phyloP scores from a whole-genome alignment of 176 grass and related monocot genomes.

The Zizania latifolia region DNA sequence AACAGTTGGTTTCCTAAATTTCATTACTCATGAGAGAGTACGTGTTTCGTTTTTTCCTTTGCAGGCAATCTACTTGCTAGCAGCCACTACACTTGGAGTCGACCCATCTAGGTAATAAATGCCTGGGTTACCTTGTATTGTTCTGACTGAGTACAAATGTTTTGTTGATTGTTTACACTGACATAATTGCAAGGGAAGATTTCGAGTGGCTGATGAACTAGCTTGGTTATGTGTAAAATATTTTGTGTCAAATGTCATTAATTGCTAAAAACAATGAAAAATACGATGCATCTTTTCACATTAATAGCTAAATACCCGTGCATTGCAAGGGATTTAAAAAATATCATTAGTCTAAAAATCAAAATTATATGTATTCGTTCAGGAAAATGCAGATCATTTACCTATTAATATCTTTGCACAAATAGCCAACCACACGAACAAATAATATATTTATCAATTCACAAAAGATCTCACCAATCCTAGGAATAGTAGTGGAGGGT shows the following conservation, averaged over 20 bases:
- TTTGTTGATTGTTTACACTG: background rate
- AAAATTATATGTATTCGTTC: too few relatives aligned
- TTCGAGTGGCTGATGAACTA: background rate
- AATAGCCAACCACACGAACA: too few relatives aligned
- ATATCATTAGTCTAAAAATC: too few relatives aligned
- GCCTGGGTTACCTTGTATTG: background rate
- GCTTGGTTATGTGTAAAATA: background rate
- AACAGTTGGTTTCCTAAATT: background rate
- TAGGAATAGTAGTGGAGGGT: too few relatives aligned
- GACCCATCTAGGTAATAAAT: conserved; percentile 66
- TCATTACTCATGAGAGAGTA: background rate
- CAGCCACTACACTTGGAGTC: conserved; percentile 76
- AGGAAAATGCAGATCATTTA: too few relatives aligned
- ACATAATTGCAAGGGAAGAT: background rate
- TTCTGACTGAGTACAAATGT: background rate
- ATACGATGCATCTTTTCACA: background rate
- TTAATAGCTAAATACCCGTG: too few relatives aligned
- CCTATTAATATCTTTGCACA: too few relatives aligned
- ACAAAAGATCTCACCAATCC: too few relatives aligned
- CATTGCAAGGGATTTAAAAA: too few relatives aligned
- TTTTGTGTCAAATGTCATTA: background rate
- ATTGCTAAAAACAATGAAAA: background rate
- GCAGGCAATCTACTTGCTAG: conserved; percentile 94
- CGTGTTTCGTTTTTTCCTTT: conserved; percentile 5
- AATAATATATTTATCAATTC: too few relatives aligned